Conservation (phyloP, 306 rosid species). For the Potentilla sterilis region DNA sequence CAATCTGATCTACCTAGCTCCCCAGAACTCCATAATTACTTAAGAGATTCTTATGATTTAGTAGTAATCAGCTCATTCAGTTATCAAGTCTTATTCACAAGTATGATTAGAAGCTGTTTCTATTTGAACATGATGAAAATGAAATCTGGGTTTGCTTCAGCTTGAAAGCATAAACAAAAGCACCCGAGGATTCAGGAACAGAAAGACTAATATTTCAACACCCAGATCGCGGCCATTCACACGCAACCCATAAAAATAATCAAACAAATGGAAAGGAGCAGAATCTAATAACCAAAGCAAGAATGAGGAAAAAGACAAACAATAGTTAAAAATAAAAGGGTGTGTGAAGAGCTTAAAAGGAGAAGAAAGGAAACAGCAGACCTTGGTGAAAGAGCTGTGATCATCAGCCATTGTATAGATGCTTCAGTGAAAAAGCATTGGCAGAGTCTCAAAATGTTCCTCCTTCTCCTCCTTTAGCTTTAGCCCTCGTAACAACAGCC, state of each 20-base stretch:
- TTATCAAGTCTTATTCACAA: not conserved
- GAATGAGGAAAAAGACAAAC: not conserved
- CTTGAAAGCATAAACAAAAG: constrained; percentile 26
- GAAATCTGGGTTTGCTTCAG: constrained; percentile 33
- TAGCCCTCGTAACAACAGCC: constrained; percentile 35
- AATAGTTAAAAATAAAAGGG: not conserved
- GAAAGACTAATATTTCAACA: constrained; percentile 26
- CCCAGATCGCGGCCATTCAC: constrained; percentile 49
- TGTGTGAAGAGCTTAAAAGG: not conserved
- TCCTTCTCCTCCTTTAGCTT: constrained; percentile 22
- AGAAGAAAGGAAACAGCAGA: constrained; percentile 26
- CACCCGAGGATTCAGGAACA: constrained; percentile 16
- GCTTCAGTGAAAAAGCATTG: constrained; percentile 68
- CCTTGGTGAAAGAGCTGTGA: constrained; percentile 74
- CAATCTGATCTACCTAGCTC: constrained; percentile 16
- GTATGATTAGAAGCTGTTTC: not conserved
- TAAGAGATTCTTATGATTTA: not conserved
- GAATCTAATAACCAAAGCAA: constrained; percentile 24
- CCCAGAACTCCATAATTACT: constrained; percentile 5
- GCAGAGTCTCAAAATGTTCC: constrained; percentile 31
- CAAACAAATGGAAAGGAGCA: not conserved
- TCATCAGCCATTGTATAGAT: constrained; percentile 81
- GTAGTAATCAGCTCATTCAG: constrained; percentile 12
- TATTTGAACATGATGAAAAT: not conserved
- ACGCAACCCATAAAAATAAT: constrained; percentile 39